These are phyloP conservation scores for Phytophthora pini DNA, from an alignment of 352 stramenopile species.

Conservation along the genomic window DNA sequence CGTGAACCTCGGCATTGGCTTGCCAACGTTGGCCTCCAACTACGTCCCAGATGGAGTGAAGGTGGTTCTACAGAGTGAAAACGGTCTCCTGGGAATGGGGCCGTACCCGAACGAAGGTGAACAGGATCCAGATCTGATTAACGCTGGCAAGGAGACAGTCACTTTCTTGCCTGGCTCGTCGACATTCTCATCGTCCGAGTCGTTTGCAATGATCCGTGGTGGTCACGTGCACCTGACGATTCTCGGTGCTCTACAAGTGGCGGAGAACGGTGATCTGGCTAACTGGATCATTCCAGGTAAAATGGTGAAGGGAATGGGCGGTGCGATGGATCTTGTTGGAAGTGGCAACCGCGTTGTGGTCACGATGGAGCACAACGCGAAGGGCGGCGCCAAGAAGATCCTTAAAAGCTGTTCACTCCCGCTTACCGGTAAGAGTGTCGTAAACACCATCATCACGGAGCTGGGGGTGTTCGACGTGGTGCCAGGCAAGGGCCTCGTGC, in stretches of 20 bases:
- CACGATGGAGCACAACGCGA: conserved; percentile 97
- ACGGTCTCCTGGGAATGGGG: conserved; percentile 95
- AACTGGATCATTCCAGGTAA: conserved; percentile 98
- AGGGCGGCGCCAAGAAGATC: conserved; percentile 95
- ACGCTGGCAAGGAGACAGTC: conserved; percentile 97
- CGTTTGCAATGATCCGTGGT: conserved; percentile 97
- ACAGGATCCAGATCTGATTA: conserved; percentile 96
- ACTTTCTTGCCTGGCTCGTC: conserved; percentile 93
- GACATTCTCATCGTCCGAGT: conserved; percentile 94
- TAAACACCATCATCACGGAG: conserved; percentile 95
- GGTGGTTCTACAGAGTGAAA: conserved; percentile 97
- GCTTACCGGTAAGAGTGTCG: conserved; percentile 94
- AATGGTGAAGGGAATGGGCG: conserved; percentile 98
- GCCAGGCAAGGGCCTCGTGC: conserved; percentile 70
- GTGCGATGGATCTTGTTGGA: conserved; percentile 97
- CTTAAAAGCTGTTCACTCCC: conserved; percentile 93
- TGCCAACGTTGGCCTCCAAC: conserved; percentile 96
- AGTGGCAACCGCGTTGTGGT: conserved; percentile 94
- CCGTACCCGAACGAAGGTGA: conserved; percentile 91
- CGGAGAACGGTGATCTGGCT: conserved; percentile 93
- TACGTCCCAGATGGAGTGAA: conserved; percentile 94
- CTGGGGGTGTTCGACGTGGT: conserved; percentile 86
- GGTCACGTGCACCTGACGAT: conserved; percentile 97
- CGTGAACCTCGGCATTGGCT: conserved; percentile 97
- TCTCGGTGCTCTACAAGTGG: conserved; percentile 94